Evolutionary conservation across 2,329 filamentous ascomycete genomes (phyloP), one percentile per base, ranked within the genome.

Genomic region (Laburnicola sp.): DNA sequence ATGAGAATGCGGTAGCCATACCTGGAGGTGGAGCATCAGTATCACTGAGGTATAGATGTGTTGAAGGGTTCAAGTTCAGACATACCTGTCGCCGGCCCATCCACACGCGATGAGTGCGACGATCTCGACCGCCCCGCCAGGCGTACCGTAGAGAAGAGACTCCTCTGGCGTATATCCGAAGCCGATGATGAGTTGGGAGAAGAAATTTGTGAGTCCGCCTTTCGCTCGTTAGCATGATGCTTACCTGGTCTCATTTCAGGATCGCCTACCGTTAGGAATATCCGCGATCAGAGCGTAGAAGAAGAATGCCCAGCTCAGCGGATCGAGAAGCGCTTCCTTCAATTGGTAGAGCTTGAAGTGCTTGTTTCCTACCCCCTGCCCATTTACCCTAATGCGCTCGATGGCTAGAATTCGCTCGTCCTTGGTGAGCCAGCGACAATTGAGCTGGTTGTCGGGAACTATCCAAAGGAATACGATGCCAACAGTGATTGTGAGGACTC

Each of bases 351-450:
- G 77, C 56, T 87, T 87, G 71, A 86, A 88, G 54, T 87, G 80
- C 57, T 85, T 84, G 54, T 84, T 87, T 1, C 86, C 86, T 11
- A 88, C 85, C 0, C 89, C 89, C 53, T 89, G 89, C 66, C 90
- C 84, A 60, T 93, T 93, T 22, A 84, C 78, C 0, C 88, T 79
- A 4, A 93, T 82, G 0, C 89, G 80, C 56, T 90, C 88, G 25
- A 91, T 76, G 0, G 86, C 87, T 36, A 90, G 78, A 0, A 84
- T 68, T 9, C 84, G 83, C 58, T 93, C 89, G 39, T 83, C 78
- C 45, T 86, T 80, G 6, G 76, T 86, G 25, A 94, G 61, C 79
- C 81, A 86, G 2, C 80, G 75, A 11, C 81, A 81, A 45, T 85
- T 85, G 40, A 85, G 67, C 56, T 85, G 83, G 56, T 77, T 85